Conservation (phyloP, 1,284 basidiomycete genomes). For the Trichosporon ovoides region DNA sequence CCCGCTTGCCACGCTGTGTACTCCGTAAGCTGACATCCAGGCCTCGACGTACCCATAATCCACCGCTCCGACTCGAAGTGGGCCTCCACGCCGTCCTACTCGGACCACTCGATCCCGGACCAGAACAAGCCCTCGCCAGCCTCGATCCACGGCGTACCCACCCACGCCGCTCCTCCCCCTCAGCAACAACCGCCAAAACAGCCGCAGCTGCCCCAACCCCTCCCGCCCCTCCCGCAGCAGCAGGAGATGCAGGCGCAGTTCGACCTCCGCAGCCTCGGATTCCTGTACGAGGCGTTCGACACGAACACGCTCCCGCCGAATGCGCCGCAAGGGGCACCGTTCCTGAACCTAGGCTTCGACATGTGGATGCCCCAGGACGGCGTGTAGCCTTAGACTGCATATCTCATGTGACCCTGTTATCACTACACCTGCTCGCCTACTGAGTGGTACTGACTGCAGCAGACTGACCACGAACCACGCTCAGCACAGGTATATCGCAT, state of each 20-base stretch:
- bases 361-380: neutral
- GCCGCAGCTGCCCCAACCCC: neutral
- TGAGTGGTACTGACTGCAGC: no score
- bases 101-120: neutral
- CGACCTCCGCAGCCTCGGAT: constrained; percentile 9
- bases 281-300: constrained; percentile 17
- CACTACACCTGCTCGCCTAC: no score
- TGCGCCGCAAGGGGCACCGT: no score
- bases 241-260: neutral
- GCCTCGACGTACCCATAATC: constrained; percentile 2
- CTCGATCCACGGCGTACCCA: neutral
- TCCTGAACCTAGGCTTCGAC: neutral
- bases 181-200: neutral
- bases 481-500: no score
- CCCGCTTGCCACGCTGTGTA: no score
- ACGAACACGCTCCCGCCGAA: neutral
- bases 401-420: no score
- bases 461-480: no score
- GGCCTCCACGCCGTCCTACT: neutral
- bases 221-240: neutral
- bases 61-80: neutral
- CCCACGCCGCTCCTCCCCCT: neutral
- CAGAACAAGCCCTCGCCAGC: neutral
- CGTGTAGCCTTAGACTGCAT: neutral
- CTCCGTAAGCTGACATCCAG: neutral